phyloP scores from a whole-genome alignment of 2,329 filamentous ascomycete genomes.

The Chaetothyriales sp. region DNA sequence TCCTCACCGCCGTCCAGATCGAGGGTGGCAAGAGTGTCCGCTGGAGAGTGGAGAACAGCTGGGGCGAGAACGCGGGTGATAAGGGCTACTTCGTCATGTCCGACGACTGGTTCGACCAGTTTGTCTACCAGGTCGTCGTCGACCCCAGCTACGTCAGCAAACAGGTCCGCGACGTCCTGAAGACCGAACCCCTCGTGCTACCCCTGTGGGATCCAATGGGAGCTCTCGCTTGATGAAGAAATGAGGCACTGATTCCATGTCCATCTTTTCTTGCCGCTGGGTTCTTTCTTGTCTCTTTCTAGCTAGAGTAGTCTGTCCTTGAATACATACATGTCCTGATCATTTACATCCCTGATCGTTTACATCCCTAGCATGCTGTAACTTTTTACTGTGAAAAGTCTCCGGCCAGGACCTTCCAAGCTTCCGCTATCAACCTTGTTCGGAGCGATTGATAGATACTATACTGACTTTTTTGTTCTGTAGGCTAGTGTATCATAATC shows the following conservation, averaged over 20 bases:
- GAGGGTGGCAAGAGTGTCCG: slow-evolving; percentile 48
- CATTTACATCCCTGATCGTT: too few species aligned
- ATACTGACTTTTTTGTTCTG: too few species aligned
- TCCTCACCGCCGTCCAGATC: slow-evolving; percentile 71
- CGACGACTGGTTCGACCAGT: slow-evolving; percentile 65
- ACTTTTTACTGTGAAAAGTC: too few species aligned
- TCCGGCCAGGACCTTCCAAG: too few species aligned
- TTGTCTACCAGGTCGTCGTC: slow-evolving; percentile 74
- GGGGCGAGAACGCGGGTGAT: slow-evolving; percentile 54
- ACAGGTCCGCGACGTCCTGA: slow-evolving; percentile 54
- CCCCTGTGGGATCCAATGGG: slow-evolving; percentile 74
- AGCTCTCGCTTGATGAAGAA: slow-evolving; percentile 41
- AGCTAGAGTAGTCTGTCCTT: too few species aligned
- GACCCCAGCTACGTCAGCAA: slow-evolving; percentile 53
- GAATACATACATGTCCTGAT: too few species aligned
- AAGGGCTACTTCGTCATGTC: slow-evolving; percentile 85
- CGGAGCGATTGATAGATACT: too few species aligned
- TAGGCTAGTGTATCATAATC: too few species aligned
- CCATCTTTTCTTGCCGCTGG: neutral
- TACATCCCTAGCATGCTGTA: too few species aligned
- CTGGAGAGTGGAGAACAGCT: slow-evolving; percentile 81
- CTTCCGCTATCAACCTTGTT: too few species aligned
- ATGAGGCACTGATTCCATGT: too few species aligned
- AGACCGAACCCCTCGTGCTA: slow-evolving; percentile 54
- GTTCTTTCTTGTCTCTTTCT: neutral